A percentile compares a stretch with the other conserved stretches of the same genome.
phyloP scores from a whole-genome alignment of 805 yeast species.

The Candida piceae region DNA sequence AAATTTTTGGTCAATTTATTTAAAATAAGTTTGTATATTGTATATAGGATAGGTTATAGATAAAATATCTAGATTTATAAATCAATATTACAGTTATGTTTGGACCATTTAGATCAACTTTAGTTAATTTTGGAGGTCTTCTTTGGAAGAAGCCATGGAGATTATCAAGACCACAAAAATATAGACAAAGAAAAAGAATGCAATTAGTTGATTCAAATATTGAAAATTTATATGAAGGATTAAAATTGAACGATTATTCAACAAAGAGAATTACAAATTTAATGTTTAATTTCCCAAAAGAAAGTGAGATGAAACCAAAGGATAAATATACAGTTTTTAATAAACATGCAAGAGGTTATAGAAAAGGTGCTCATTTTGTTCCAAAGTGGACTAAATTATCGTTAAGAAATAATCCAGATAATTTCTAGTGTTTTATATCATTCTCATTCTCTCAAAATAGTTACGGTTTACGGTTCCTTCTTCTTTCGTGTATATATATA shows the following conservation, averaged over 20 bases:
- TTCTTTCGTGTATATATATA: background rate
- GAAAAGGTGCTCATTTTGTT: constrained; percentile 82
- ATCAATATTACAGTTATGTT: too few species aligned
- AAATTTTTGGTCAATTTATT: too few species aligned
- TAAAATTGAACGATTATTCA: constrained; percentile 30
- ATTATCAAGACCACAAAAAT: constrained; percentile 74
- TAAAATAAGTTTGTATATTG: too few species aligned
- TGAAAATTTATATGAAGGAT: constrained; percentile 52
- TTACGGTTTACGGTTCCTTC: too few species aligned
- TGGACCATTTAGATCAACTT: constrained; percentile 66
- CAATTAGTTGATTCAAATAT: constrained; percentile 76
- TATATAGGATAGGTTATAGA: too few species aligned
- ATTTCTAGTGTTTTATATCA: too few species aligned
- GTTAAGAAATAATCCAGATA: constrained; percentile 72
- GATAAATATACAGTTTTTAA: constrained; percentile 88
- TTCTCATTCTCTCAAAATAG: too few species aligned
- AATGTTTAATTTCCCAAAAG: constrained; percentile 62
- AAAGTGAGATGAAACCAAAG: constrained; percentile 67
- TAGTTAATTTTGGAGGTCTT: constrained; percentile 62
- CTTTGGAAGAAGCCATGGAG: constrained; percentile 79
- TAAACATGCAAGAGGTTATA: constrained; percentile 67
- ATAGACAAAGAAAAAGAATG: constrained; percentile 79
- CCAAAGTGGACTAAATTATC: constrained; percentile 91
- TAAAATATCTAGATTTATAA: too few species aligned
- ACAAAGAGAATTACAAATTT: constrained; percentile 33